These are phyloP conservation scores for Penicillium pulvis DNA, from an alignment of 495 filamentous ascomycete genomes.

Conservation along the genomic window DNA sequence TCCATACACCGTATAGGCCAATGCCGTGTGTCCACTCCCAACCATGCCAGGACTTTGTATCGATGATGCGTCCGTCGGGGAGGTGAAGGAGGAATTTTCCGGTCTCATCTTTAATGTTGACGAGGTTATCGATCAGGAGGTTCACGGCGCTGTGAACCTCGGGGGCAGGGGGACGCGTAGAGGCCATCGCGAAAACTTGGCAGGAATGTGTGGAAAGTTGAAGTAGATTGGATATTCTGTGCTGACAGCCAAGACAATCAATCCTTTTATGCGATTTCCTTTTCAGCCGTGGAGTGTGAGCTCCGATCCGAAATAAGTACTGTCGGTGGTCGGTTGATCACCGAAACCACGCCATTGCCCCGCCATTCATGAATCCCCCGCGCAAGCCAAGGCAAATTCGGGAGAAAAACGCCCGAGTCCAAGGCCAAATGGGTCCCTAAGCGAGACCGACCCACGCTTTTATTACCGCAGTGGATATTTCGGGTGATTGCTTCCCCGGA, in stretches of 20 bases:
- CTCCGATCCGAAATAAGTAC: conserved; percentile 13
- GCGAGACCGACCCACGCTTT: background rate
- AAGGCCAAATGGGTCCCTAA: background rate
- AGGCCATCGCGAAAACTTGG: conserved; percentile 22
- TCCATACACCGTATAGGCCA: conserved; percentile 76
- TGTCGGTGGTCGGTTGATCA: background rate
- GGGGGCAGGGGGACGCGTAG: conserved; percentile 20
- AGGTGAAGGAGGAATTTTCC: conserved; percentile 69
- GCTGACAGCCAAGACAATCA: conserved; percentile 9
- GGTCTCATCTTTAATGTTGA: conserved; percentile 69
- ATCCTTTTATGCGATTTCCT: background rate
- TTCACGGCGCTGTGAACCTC: conserved; percentile 59
- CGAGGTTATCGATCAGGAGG: conserved; percentile 64
- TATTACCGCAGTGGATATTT: background rate
- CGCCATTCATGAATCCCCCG: conserved; percentile 3
- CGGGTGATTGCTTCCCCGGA: conserved; percentile 28
- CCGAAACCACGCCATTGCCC: background rate
- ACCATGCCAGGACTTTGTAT: conserved; percentile 75
- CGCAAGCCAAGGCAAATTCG: conserved; percentile 22
- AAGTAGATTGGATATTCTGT: background rate
- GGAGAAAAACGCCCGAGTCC: conserved; percentile 15
- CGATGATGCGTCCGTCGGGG: conserved; percentile 69
- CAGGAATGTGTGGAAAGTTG: background rate
- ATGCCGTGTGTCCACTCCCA: conserved; percentile 86
- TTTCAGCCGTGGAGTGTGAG: background rate